Conservation (phyloP, 192 early-diverging fungal genomes). For the Coemansia javaensis region DNA sequence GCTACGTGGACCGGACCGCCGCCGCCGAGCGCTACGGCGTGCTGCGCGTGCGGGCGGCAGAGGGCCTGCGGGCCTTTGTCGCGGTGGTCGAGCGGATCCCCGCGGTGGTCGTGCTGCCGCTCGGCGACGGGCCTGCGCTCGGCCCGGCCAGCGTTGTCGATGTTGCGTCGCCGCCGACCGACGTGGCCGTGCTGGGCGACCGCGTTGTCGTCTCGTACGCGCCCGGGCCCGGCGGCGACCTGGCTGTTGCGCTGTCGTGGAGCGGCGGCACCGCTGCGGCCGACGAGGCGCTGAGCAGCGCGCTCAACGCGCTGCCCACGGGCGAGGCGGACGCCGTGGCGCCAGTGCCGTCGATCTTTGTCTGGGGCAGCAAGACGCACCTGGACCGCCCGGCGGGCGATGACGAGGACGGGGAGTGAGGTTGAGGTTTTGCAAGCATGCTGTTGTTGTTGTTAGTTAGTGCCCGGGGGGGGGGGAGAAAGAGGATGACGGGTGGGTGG, state of each 20-base stretch:
- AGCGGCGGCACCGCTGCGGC: background rate
- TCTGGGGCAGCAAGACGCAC: constrained; percentile 46
- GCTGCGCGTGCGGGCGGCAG: constrained; percentile 28
- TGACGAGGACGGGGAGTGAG: constrained; percentile 4
- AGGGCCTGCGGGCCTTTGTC: constrained; percentile 17
- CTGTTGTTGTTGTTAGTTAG: background rate
- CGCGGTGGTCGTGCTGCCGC: constrained; percentile 21
- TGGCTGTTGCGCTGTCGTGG: constrained; percentile 6
- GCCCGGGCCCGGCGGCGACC: background rate
- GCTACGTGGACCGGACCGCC: constrained; percentile 33
- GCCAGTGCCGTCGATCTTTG: constrained; percentile 22
- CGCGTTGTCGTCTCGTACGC: constrained; percentile 22
- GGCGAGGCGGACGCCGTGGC: constrained; percentile 1
- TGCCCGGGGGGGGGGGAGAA: background rate
- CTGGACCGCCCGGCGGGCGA: constrained; percentile 29
- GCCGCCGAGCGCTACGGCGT: constrained; percentile 31
- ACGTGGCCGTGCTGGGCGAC: constrained; percentile 19
- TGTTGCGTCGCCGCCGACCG: constrained; percentile 18
- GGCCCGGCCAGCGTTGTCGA: constrained; percentile 17
- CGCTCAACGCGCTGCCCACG: constrained; percentile 13
- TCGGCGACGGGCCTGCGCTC: constrained; percentile 7
- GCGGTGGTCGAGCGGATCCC: constrained; percentile 37
- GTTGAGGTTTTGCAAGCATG: background rate
- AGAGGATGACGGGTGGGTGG: too few relatives aligned
- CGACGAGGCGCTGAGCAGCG: constrained; percentile 6